These are phyloP conservation scores for Yarrowia galli DNA, from an alignment of 1,139 yeast genomes.

Conservation along the genomic window DNA sequence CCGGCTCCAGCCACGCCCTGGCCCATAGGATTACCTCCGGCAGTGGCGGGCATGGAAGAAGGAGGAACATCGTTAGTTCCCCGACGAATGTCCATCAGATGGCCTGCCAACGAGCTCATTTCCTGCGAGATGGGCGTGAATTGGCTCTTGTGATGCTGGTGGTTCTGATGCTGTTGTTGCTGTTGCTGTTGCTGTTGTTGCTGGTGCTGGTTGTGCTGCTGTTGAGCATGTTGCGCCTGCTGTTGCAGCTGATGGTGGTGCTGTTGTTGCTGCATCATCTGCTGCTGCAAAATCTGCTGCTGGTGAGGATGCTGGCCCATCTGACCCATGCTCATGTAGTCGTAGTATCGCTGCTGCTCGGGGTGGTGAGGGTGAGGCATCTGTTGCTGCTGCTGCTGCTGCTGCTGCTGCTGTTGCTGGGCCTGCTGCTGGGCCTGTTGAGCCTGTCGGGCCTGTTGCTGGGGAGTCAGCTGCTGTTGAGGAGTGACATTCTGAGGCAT, in stretches of 20 bases:
- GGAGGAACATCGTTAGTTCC: conserved; percentile 12
- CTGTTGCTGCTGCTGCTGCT: conserved; percentile 39
- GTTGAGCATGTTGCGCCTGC: conserved; percentile 20
- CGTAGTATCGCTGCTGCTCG: conserved; percentile 43
- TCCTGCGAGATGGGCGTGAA: conserved; percentile 28
- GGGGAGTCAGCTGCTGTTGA: conserved; percentile 33
- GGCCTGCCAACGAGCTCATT: conserved; percentile 34
- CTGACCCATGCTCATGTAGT: conserved; percentile 42
- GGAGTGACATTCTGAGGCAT: conserved; percentile 31
- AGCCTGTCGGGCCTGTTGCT: conserved; percentile 2
- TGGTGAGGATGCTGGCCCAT: conserved; percentile 40
- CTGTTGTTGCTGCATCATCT: conserved; percentile 41
- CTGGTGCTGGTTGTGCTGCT: neutral
- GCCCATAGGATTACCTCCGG: neutral
- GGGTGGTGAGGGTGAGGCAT: conserved; percentile 39
- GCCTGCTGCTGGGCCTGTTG: conserved; percentile 4
- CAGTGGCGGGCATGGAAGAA: neutral
- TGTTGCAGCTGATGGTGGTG: conserved; percentile 39
- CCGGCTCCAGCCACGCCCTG: conserved; percentile 21
- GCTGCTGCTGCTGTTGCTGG: conserved; percentile 17
- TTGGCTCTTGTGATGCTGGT: conserved; percentile 29
- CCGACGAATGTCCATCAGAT: conserved; percentile 16
- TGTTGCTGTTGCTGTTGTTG: conserved; percentile 41
- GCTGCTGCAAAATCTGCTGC: conserved; percentile 40
- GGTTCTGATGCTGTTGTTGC: conserved; percentile 38